Conservation (phyloP, 352 stramenopile genomes). For the Thraustochytrium sp. region DNA sequence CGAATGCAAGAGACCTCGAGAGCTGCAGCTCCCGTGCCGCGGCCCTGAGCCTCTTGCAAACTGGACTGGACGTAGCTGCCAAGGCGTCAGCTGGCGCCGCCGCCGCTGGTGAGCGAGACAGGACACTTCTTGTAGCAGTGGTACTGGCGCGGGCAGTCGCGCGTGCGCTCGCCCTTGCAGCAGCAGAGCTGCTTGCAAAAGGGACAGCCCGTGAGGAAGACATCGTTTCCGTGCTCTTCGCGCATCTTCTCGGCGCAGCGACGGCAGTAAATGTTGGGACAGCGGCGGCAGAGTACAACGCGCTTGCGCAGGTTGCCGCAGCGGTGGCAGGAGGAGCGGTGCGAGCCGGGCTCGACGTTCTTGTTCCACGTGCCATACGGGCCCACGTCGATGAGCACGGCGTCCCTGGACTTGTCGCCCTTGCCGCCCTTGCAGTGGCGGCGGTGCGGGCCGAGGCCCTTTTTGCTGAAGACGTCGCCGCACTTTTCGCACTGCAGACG, state of each 20-base stretch:
- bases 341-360: conserved; percentile 35
- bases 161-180: conserved; percentile 65
- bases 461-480: conserved; percentile 22
- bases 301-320: conserved; percentile 79
- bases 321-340: conserved; percentile 72
- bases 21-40: no score
- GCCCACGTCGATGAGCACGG: neutral
- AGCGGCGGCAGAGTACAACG: conserved; percentile 68
- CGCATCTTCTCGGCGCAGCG: conserved; percentile 78
- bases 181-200: conserved; percentile 78
- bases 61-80: no score
- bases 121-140: conserved; percentile 82
- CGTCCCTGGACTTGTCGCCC: neutral
- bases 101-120: no score
- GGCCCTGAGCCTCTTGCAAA: no score
- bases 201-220: conserved; percentile 70
- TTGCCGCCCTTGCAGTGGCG: conserved; percentile 39
- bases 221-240: conserved; percentile 66
- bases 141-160: conserved; percentile 54
- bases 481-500: conserved; percentile 40
- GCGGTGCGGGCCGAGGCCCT: conserved; percentile 16
- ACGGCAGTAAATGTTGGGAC: conserved; percentile 76
- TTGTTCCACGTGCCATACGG: neutral
- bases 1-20: no score
- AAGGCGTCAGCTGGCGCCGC: no score